phyloP scores from a whole-genome alignment of 2,329 filamentous ascomycete species.

The Arthrobotrys iridis region DNA sequence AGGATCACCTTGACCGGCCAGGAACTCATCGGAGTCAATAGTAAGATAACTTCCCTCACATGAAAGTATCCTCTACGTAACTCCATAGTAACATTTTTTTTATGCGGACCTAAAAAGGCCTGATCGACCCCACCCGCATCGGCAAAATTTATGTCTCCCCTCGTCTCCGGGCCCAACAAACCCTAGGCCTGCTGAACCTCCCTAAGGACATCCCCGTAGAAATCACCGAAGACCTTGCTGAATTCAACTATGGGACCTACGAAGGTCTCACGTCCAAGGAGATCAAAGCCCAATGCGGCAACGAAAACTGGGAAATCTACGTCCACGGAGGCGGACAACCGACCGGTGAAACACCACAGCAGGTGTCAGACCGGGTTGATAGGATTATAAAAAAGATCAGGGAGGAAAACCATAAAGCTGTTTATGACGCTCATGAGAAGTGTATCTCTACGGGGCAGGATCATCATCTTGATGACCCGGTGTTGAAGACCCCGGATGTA shows the following conservation, averaged over 20 bases:
- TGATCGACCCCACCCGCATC: conserved; percentile 60
- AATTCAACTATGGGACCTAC: conserved; percentile 90
- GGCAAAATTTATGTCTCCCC: conserved; percentile 79
- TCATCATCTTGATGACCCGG: conserved; percentile 61
- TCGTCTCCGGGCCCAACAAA: conserved; percentile 82
- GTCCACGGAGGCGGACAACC: conserved; percentile 39
- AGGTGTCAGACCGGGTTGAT: conserved; percentile 79
- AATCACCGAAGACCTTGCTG: conserved; percentile 76
- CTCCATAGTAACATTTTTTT: too few species aligned
- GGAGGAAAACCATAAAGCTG: conserved; percentile 70
- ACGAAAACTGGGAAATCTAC: conserved; percentile 59
- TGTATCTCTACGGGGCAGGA: conserved; percentile 60
- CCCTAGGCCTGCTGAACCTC: conserved; percentile 86
- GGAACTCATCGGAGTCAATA: conserved; percentile 83
- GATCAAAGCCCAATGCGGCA: conserved; percentile 70
- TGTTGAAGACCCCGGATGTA: conserved; percentile 68
- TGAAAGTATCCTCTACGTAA: too few species aligned
- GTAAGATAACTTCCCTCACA: conserved; percentile 71
- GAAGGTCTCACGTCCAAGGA: conserved; percentile 79
- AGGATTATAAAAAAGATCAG: conserved; percentile 79
- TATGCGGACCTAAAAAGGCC: conserved; percentile 19
- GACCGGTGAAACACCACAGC: conserved; percentile 77
- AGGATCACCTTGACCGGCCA: conserved; percentile 79
- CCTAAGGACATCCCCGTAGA: conserved; percentile 68
- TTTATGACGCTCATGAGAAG: conserved; percentile 67